Conservation (phyloP, 2,329 filamentous ascomycete species). For the Aspergillus tamarii region DNA sequence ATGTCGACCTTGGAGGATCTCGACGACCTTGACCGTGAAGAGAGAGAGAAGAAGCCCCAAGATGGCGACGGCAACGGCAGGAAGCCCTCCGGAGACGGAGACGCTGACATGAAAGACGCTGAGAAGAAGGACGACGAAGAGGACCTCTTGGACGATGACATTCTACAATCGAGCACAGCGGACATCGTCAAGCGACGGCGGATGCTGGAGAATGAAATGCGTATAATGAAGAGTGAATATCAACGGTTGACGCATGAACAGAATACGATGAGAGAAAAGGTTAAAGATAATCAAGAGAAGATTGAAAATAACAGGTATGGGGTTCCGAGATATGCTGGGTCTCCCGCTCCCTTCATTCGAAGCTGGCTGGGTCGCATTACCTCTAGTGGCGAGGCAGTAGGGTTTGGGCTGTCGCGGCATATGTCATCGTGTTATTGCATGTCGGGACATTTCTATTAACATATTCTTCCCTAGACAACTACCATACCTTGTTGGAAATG, state of each 20-base stretch:
- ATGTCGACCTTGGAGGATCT: conserved; percentile 95
- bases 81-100: conserved; percentile 64
- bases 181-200: conserved; percentile 91
- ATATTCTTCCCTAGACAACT: conserved; percentile 69
- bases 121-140: conserved; percentile 69
- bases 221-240: conserved; percentile 98
- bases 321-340: not conserved
- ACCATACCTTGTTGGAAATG: conserved; percentile 96
- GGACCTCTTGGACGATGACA: conserved; percentile 88
- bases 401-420: not conserved
- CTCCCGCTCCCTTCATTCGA: not conserved
- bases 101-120: conserved; percentile 90
- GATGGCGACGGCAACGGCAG: conserved; percentile 59
- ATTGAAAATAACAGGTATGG: conserved; percentile 94
- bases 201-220: conserved; percentile 93
- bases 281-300: conserved; percentile 98
- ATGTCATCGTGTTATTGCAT: not conserved
- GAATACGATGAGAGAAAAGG: conserved; percentile 94
- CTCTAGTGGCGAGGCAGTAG: not conserved
- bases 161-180: conserved; percentile 87
- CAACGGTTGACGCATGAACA: conserved; percentile 95
- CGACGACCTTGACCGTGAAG: conserved; percentile 81
- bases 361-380: not conserved
- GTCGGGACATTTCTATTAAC: conserved; percentile 12
- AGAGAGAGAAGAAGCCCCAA: conserved; percentile 69